Percentiles rank a stretch among this genome's conserved stretches.
Evolutionary conservation across 306 rosid genomes (phyloP).

Genomic region (Dryas alaskensis): DNA sequence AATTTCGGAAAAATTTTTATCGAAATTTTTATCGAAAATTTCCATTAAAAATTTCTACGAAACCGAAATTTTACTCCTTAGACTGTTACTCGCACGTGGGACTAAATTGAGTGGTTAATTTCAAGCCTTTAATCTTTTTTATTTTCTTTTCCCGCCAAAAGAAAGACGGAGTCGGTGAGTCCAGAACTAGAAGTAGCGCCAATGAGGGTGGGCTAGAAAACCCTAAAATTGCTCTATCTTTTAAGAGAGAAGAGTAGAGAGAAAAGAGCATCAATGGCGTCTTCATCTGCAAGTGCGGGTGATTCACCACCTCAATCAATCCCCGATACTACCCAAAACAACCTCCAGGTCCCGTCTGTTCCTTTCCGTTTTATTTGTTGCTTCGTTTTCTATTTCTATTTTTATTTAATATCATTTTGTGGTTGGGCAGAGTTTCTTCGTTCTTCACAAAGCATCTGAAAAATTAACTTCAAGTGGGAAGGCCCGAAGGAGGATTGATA

Average conservation of each 20-base stretch:
- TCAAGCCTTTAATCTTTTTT: not conserved
- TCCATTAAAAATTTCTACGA: too few species aligned
- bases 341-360: constrained; percentile 24
- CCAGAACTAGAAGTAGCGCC: not conserved
- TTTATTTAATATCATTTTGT: not conserved
- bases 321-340: constrained; percentile 17
- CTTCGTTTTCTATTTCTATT: not conserved
- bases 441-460: constrained; percentile 65
- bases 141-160: constrained; percentile 26
- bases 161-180: not conserved
- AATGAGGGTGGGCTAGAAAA: not conserved
- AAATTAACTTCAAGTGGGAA: constrained; percentile 12
- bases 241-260: not conserved
- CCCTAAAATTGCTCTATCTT: not conserved
- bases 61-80: too few species aligned
- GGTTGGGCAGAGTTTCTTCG: constrained; percentile 56
- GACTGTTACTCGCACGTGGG: too few species aligned
- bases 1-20: too few species aligned
- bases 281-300: not conserved
- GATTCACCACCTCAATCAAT: constrained; percentile 22
- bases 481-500: constrained; percentile 47
- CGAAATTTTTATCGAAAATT: too few species aligned
- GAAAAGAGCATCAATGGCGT: constrained; percentile 3
- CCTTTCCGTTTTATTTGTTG: too few species aligned
- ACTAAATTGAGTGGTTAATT: not conserved